A percentile compares a stretch with the other conserved stretches of the same genome.
Conservation (phyloP, 345 rosid genomes). For the Populus simonii region DNA sequence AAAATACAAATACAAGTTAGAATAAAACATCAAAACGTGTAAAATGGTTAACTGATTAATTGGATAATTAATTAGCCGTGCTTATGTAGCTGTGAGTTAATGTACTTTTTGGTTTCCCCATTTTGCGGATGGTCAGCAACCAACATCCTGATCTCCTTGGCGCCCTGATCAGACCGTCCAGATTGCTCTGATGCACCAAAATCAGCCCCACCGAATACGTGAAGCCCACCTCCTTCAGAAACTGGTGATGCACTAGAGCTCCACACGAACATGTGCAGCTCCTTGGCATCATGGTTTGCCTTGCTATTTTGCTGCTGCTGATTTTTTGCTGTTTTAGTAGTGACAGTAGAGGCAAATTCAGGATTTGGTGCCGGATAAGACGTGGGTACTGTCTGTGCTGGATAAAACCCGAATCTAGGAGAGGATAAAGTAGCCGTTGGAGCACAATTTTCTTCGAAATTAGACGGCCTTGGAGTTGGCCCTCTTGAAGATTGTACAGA, state of each 20-base stretch:
- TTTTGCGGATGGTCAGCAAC: constrained; percentile 73
- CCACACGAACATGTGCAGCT: constrained; percentile 49
- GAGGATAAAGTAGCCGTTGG: constrained; percentile 43
- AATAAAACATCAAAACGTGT: background rate
- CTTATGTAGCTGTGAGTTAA: background rate
- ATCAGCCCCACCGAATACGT: constrained; percentile 63
- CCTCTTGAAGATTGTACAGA: constrained; percentile 80
- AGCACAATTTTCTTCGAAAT: constrained; percentile 49
- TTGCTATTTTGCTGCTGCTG: constrained; percentile 29
- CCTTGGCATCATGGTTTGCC: constrained; percentile 63
- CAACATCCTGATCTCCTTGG: constrained; percentile 88
- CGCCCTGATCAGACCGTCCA: constrained; percentile 78
- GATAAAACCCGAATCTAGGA: constrained; percentile 73
- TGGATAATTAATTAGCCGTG: background rate
- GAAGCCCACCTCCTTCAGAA: constrained; percentile 55
- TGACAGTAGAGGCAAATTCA: constrained; percentile 48
- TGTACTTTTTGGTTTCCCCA: constrained; percentile 70
- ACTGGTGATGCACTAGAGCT: constrained; percentile 40
- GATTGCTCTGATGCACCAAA: constrained; percentile 59
- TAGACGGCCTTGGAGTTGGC: constrained; percentile 37
- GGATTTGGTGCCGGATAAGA: constrained; percentile 90
- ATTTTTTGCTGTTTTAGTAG: constrained; percentile 32
- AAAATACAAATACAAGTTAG: background rate
- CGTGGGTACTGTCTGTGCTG: constrained; percentile 53
- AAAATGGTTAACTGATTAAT: background rate